These are phyloP conservation scores for Hyaloscypha hepaticicola DNA, from an alignment of 495 filamentous ascomycete species.

Conservation along the genomic window DNA sequence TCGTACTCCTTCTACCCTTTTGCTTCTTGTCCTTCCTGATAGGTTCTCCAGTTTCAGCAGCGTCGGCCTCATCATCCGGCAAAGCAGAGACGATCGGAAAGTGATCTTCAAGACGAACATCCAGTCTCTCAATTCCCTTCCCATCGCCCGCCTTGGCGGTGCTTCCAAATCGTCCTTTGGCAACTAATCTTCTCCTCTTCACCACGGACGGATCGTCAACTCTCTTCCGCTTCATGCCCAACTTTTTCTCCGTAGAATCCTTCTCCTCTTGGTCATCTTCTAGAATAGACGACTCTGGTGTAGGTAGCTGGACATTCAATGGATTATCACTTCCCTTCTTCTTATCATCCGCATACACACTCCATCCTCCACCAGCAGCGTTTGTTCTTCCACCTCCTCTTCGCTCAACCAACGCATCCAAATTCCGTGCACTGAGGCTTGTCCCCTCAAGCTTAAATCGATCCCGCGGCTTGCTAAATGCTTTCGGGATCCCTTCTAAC, in stretches of 20 bases:
- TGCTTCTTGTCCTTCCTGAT: constrained; percentile 33
- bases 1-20: constrained; percentile 35
- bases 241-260: constrained; percentile 26
- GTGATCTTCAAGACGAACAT: constrained; percentile 58
- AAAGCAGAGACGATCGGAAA: constrained; percentile 38
- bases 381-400: constrained; percentile 67
- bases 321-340: constrained; percentile 27
- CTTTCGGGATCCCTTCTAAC: constrained; percentile 72
- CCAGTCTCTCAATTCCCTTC: constrained; percentile 56
- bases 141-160: constrained; percentile 50
- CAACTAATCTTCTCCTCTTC: constrained; percentile 47
- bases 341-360: constrained; percentile 68
- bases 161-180: constrained; percentile 56
- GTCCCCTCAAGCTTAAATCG: constrained; percentile 66
- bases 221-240: constrained; percentile 29
- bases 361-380: constrained; percentile 71
- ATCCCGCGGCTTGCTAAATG: constrained; percentile 66
- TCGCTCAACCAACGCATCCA: constrained; percentile 61
- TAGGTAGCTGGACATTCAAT: constrained; percentile 29
- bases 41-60: constrained; percentile 36
- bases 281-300: constrained; percentile 28
- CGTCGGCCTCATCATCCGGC: constrained; percentile 22
- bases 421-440: constrained; percentile 62
- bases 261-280: constrained; percentile 36
- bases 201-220: constrained; percentile 36